Percentiles rank a stretch among this genome's conserved stretches.
Evolutionary conservation across 1,284 basidiomycete species (phyloP).

Genomic region (Trametes sp.): DNA sequence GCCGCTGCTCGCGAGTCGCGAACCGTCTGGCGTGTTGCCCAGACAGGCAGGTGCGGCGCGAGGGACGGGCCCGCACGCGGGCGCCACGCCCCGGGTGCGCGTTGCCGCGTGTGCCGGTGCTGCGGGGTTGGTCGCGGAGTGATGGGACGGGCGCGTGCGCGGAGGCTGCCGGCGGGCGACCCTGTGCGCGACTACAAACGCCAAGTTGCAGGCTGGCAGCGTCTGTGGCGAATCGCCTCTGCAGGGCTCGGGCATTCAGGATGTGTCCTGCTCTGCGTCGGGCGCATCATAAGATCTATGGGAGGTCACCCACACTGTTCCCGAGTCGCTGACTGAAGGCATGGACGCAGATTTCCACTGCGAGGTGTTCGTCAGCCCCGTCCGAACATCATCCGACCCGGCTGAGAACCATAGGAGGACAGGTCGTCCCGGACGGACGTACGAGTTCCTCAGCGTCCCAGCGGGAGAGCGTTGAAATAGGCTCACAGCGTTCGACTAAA

Average conservation of each 20-base stretch:
- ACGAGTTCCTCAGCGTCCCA: too few relatives aligned
- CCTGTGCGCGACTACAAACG: slow-evolving; percentile 12
- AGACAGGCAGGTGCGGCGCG: slow-evolving; percentile 11
- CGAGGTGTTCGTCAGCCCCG: too few relatives aligned
- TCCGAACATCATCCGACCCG: too few relatives aligned
- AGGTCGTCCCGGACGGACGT: too few relatives aligned
- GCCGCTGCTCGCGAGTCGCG: neutral
- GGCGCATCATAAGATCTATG: too few relatives aligned
- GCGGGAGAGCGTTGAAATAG: neutral
- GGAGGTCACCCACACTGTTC: too few relatives aligned
- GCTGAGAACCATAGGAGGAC: too few relatives aligned
- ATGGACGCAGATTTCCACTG: too few relatives aligned
- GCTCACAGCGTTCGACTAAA: neutral
- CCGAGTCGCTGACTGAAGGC: too few relatives aligned
- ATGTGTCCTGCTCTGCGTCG: neutral
- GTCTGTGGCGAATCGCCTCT: neutral
- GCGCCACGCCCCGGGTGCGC: neutral
- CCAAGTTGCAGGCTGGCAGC: neutral
- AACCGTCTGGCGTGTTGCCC: neutral
- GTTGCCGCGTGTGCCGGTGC: neutral
- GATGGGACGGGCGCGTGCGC: slow-evolving; percentile 5
- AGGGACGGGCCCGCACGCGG: neutral
- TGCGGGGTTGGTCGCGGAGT: slow-evolving; percentile 8
- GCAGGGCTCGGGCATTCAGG: neutral
- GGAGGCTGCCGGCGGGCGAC: slow-evolving; percentile 5